Percentiles rank a stretch among this genome's conserved stretches.
These are phyloP conservation scores for Taphrina flavorubra DNA, from an alignment of 1,139 yeast species.

Conservation along the genomic window DNA sequence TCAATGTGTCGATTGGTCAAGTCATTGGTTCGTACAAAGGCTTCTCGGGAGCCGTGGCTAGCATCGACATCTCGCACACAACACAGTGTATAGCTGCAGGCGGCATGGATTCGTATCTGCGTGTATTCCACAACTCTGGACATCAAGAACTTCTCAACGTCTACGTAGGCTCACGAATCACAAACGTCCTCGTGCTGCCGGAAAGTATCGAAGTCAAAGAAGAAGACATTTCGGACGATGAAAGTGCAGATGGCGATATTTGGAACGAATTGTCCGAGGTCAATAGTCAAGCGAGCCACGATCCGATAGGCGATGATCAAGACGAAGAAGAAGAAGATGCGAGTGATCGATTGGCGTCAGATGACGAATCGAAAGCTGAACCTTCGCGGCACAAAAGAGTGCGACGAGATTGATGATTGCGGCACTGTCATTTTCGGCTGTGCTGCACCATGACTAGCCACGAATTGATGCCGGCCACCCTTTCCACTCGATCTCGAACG, in stretches of 20 bases:
- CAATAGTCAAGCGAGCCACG: neutral
- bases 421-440: no score
- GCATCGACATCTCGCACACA: neutral
- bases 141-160: conserved; percentile 11
- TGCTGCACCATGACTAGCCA: no score
- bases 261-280: conserved; percentile 29
- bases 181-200: conserved; percentile 8
- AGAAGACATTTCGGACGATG: conserved; percentile 20
- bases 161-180: conserved; percentile 20
- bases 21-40: conserved; percentile 31
- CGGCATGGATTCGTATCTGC: conserved; percentile 29
- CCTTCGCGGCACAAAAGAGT: neutral
- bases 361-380: neutral
- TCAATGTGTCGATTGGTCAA: neutral
- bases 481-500: no score
- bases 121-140: conserved; percentile 4
- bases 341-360: neutral
- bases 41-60: conserved; percentile 20
- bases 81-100: conserved; percentile 14
- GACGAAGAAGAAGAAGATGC: neutral
- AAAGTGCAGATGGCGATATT: conserved; percentile 31
- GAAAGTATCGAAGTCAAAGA: conserved; percentile 3
- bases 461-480: no score
- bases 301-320: neutral
- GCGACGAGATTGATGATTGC: neutral